Evolutionary conservation across 371 early-diverging fungal species (phyloP).

Genomic region (Mucor irregularis): DNA sequence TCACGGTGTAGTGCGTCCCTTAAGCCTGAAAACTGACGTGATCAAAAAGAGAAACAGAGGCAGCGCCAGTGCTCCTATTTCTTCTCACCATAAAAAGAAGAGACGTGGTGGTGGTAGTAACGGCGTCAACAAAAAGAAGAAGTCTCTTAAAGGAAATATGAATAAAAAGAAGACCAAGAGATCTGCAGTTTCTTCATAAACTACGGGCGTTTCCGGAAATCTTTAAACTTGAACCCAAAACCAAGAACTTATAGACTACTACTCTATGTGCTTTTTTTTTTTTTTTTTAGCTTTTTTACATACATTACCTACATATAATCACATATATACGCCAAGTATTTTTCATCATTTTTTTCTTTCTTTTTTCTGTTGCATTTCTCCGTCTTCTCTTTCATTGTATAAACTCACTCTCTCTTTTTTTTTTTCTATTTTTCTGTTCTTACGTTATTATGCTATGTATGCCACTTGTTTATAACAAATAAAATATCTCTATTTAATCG

Average conservation of each 20-base stretch:
- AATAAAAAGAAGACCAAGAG: neutral
- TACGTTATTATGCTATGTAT: too few relatives aligned
- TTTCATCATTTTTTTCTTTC: too few relatives aligned
- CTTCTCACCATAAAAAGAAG: neutral
- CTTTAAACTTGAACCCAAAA: neutral
- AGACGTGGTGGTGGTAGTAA: neutral
- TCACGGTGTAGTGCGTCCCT: conserved; percentile 34
- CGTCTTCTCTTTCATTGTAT: too few relatives aligned
- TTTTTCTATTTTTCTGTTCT: too few relatives aligned
- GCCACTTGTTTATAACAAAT: too few relatives aligned
- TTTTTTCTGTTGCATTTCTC: too few relatives aligned
- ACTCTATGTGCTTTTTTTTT: neutral
- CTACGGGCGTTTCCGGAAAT: conserved; percentile 2
- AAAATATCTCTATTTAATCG: too few relatives aligned
- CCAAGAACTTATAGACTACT: neutral
- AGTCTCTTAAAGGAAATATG: too few relatives aligned
- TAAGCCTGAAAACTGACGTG: conserved; percentile 36
- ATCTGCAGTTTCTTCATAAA: neutral
- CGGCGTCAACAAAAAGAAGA: conserved; percentile 1
- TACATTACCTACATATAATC: too few relatives aligned
- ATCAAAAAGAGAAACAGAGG: conserved; percentile 33
- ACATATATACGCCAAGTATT: too few relatives aligned
- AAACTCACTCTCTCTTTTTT: too few relatives aligned
- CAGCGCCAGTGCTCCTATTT: too few relatives aligned
- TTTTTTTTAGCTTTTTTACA: neutral